These are phyloP conservation scores for Helminthosporium solani DNA, from an alignment of 2,329 filamentous ascomycete species.

Conservation along the genomic window DNA sequence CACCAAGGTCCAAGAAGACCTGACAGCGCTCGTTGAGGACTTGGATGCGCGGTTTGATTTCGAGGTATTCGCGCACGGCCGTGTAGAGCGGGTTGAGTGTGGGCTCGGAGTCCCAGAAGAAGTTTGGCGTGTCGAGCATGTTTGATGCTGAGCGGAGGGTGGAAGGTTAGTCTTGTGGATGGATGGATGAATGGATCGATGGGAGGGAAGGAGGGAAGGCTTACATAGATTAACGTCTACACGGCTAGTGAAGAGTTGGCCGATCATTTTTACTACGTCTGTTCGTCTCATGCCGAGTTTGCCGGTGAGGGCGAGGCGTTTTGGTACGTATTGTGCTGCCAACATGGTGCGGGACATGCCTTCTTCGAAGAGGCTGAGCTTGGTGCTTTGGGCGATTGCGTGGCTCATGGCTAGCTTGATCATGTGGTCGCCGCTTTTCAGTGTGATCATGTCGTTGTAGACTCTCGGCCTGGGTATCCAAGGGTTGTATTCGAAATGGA, in stretches of 20 bases:
- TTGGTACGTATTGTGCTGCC: slow-evolving; percentile 88
- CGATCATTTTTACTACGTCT: slow-evolving; percentile 90
- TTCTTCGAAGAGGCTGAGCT: slow-evolving; percentile 93
- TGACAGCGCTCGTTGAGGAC: slow-evolving; percentile 96
- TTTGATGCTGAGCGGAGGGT: no score
- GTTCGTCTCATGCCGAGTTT: slow-evolving; percentile 86
- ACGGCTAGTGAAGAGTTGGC: slow-evolving; percentile 85
- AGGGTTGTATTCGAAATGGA: slow-evolving; percentile 95
- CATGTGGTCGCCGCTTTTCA: slow-evolving; percentile 95
- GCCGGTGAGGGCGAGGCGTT: slow-evolving; percentile 83
- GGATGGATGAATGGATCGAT: neutral
- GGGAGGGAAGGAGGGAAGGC: slow-evolving; percentile 41
- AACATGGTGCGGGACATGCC: slow-evolving; percentile 93
- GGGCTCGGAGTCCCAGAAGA: slow-evolving; percentile 98
- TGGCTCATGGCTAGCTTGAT: slow-evolving; percentile 98
- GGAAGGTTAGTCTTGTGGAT: slow-evolving; percentile 12
- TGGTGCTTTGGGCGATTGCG: slow-evolving; percentile 95
- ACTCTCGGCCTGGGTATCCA: slow-evolving; percentile 84
- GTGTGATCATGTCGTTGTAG: slow-evolving; percentile 99
- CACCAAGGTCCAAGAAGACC: slow-evolving; percentile 93
- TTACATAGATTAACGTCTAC: slow-evolving; percentile 97
- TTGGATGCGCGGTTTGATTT: slow-evolving; percentile 93
- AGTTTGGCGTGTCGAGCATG: slow-evolving; percentile 92
- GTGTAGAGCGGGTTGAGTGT: slow-evolving; percentile 92
- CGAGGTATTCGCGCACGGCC: slow-evolving; percentile 93